These are phyloP conservation scores for Fusarium sp. DNA, from an alignment of 2,329 filamentous ascomycete species.

Conservation along the genomic window DNA sequence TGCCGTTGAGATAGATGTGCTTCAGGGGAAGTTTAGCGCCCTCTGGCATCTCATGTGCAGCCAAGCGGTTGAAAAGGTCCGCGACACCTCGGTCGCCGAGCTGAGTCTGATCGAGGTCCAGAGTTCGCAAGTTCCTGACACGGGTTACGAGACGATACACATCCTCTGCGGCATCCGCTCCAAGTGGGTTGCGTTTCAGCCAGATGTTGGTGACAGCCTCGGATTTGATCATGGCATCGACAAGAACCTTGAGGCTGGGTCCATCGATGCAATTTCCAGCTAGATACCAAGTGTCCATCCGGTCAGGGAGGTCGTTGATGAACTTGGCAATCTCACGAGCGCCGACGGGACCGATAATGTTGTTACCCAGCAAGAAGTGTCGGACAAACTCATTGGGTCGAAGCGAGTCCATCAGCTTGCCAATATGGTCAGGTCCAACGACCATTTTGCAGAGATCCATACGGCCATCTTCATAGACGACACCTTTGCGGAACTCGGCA, in stretches of 20 bases:
- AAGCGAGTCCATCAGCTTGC: slow-evolving; percentile 59
- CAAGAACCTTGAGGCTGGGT: slow-evolving; percentile 52
- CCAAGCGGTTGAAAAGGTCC: slow-evolving; percentile 53
- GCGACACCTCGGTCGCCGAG: slow-evolving; percentile 58
- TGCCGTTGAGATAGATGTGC: slow-evolving; percentile 51
- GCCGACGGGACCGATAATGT: slow-evolving; percentile 61
- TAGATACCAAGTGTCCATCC: slow-evolving; percentile 65
- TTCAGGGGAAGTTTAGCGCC: slow-evolving; percentile 46
- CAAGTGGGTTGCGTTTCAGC: slow-evolving; percentile 64
- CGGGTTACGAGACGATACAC: slow-evolving; percentile 56
- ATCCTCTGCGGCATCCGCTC: slow-evolving; percentile 49
- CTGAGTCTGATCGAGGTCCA: slow-evolving; percentile 64
- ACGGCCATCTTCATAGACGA: slow-evolving; percentile 60
- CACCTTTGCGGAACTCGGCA: slow-evolving; percentile 51
- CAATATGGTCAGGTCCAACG: slow-evolving; percentile 61
- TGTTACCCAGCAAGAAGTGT: slow-evolving; percentile 64
- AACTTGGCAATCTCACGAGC: slow-evolving; percentile 57
- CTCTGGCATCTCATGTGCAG: slow-evolving; percentile 43
- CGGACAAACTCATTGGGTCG: slow-evolving; percentile 57
- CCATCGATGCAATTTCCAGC: slow-evolving; percentile 63
- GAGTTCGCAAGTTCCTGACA: slow-evolving; percentile 55
- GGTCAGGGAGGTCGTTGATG: slow-evolving; percentile 54
- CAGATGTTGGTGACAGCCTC: slow-evolving; percentile 59
- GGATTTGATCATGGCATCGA: slow-evolving; percentile 56
- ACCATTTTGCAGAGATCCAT: slow-evolving; percentile 66